phyloP scores from a whole-genome alignment of 352 stramenopile genomes.

The Phytophthora palmivora region DNA sequence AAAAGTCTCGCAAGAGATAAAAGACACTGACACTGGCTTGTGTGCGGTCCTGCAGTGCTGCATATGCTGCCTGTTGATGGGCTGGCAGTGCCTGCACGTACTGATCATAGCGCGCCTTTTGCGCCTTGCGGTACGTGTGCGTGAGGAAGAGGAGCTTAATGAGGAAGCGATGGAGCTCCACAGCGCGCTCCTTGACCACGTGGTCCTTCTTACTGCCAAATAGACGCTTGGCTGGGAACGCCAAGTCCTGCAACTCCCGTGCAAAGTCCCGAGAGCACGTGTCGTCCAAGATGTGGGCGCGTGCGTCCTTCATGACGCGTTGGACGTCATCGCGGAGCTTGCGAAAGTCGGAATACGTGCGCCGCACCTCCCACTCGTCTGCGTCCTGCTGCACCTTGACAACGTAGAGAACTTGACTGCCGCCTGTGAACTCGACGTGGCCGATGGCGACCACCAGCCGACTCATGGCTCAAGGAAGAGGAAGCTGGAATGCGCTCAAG shows the following conservation, averaged over 20 bases:
- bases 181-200: conserved; percentile 75
- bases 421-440: conserved; percentile 81
- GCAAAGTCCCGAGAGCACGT: conserved; percentile 52
- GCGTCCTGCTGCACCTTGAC: conserved; percentile 77
- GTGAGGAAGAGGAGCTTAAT: conserved; percentile 77
- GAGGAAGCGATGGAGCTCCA: conserved; percentile 80
- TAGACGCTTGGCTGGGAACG: conserved; percentile 69
- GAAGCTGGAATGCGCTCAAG: no score
- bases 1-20: conserved; percentile 72
- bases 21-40: conserved; percentile 73
- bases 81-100: conserved; percentile 43
- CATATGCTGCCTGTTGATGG: conserved; percentile 34
- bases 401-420: conserved; percentile 76
- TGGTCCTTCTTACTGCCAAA: conserved; percentile 76
- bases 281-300: conserved; percentile 55
- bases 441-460: conserved; percentile 76
- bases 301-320: conserved; percentile 69
- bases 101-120: conserved; percentile 66
- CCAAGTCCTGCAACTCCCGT: conserved; percentile 38
- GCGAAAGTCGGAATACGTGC: conserved; percentile 79
- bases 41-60: conserved; percentile 44
- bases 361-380: conserved; percentile 76
- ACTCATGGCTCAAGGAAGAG: conserved; percentile 49
- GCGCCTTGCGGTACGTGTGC: conserved; percentile 78
- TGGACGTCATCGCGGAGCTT: conserved; percentile 72